Conservation (phyloP, 192 early-diverging fungal genomes). For the Piromyces finnis region DNA sequence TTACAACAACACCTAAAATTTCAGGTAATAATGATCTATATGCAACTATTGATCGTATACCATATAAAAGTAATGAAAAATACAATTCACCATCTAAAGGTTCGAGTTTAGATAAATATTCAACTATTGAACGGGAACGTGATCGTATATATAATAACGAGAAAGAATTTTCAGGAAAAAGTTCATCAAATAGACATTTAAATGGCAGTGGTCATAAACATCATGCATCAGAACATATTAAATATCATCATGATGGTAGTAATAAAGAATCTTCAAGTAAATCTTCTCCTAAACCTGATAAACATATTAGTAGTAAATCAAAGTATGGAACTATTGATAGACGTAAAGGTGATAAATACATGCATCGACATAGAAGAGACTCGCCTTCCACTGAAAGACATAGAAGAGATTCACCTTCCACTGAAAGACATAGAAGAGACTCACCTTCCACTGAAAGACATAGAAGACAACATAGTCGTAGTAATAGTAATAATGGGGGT, state of each 20-base stretch:
- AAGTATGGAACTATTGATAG: not conserved
- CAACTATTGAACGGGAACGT: not conserved
- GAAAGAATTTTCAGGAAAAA: not conserved
- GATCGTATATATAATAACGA: not conserved
- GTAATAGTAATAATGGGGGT: not conserved
- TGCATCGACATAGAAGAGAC: not conserved
- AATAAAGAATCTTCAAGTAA: not conserved
- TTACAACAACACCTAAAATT: not conserved
- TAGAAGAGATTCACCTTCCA: not conserved
- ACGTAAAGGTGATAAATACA: not conserved
- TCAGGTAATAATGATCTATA: not conserved
- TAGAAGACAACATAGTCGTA: not conserved
- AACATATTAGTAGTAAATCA: not conserved
- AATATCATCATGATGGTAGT: not conserved
- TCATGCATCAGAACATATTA: not conserved
- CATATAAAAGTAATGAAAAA: not conserved
- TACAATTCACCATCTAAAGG: not conserved
- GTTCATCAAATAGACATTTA: not conserved
- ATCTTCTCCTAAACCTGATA: not conserved
- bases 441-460: not conserved
- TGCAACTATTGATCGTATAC: not conserved
- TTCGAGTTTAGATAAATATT: not conserved
- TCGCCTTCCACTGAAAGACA: too few species aligned
- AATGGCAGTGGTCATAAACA: not conserved
- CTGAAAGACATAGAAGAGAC: not conserved